Percentiles rank a stretch among this genome's conserved stretches.
Evolutionary conservation across 306 rosid species (phyloP).

Genomic region (Cicer arietinum): DNA sequence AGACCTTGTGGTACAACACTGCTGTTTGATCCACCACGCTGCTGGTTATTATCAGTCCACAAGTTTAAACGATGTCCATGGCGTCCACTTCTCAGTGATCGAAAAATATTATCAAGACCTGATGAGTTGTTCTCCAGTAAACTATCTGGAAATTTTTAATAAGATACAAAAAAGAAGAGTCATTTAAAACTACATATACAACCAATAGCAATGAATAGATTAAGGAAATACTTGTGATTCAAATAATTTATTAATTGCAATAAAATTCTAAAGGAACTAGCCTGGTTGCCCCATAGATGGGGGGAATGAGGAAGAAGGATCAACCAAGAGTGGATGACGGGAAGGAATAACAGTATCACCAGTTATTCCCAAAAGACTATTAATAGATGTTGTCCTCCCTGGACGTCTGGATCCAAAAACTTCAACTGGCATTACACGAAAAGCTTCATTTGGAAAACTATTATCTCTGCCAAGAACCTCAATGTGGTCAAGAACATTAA

Average conservation of each 20-base stretch:
- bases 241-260: constrained; percentile 26
- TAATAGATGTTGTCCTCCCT: constrained; percentile 95
- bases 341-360: constrained; percentile 84
- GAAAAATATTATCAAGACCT: constrained; percentile 81
- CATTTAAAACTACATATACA: constrained; percentile 14
- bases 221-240: not conserved
- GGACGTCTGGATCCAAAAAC: constrained; percentile 94
- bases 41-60: constrained; percentile 86
- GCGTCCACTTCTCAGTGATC: constrained; percentile 98
- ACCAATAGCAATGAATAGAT: constrained; percentile 43
- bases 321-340: constrained; percentile 91
- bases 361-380: constrained; percentile 90
- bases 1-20: constrained; percentile 82
- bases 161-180: not conserved
- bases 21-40: constrained; percentile 74
- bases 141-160: constrained; percentile 53
- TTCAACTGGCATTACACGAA: constrained; percentile 98
- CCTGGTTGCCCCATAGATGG: constrained; percentile 76
- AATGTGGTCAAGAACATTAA: constrained; percentile 94
- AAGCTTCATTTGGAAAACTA: constrained; percentile 81
- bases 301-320: constrained; percentile 64
- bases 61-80: constrained; percentile 91
- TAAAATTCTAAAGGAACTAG: constrained; percentile 31
- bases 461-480: constrained; percentile 95
- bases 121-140: constrained; percentile 66